phyloP scores from a whole-genome alignment of 1,284 basidiomycete species.

The Sutorius eximius region DNA sequence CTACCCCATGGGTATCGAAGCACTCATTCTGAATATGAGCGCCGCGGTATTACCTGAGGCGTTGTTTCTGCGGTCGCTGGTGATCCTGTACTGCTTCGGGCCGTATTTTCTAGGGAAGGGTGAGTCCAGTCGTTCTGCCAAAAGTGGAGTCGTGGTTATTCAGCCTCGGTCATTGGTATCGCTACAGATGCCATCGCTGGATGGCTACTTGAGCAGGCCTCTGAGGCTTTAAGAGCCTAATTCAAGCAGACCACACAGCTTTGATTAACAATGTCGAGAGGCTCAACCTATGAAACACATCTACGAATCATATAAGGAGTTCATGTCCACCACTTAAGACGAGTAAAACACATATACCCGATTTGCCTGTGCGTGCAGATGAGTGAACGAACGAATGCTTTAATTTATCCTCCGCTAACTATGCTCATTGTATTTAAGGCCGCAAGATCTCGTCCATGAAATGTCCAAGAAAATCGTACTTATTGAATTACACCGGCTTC shows the following conservation, averaged over 20 bases:
- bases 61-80: slow-evolving; percentile 9
- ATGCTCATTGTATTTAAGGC: not conserved
- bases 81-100: slow-evolving; percentile 18
- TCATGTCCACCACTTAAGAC: too few species aligned
- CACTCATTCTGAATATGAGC: slow-evolving; percentile 10
- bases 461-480: not conserved
- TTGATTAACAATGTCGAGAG: not conserved
- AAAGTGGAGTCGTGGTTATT: not conserved
- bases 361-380: not conserved
- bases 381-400: not conserved
- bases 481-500: not conserved
- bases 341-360: not conserved
- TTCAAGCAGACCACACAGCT: too few species aligned
- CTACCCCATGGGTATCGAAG: slow-evolving; percentile 14
- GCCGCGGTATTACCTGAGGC: slow-evolving; percentile 12
- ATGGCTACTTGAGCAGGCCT: slow-evolving; percentile 10
- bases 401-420: not conserved
- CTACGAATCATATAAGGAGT: too few species aligned
- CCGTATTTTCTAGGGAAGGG: slow-evolving; percentile 15
- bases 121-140: not conserved
- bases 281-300: too few species aligned
- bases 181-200: slow-evolving; percentile 12
- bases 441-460: not conserved
- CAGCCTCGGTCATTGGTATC: not conserved
- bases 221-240: not conserved